Evolutionary conservation across 139 green algal genomes (phyloP).

Genomic region (Yamagishiella unicocca): DNA sequence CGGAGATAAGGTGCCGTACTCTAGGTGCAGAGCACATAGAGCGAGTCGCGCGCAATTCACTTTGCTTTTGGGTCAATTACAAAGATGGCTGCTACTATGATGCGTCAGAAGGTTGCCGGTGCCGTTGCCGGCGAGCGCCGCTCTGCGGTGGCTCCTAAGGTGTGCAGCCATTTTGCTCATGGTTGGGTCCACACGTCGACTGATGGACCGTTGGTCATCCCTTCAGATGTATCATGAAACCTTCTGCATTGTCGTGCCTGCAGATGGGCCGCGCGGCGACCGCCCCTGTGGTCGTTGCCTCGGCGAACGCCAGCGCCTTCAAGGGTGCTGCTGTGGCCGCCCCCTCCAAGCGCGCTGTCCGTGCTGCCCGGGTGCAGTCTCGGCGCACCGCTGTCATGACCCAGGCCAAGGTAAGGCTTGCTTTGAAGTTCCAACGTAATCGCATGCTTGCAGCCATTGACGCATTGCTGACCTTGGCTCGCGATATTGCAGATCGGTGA

Average conservation of each 20-base stretch:
- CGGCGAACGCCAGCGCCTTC: slow-evolving; percentile 48
- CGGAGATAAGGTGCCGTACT: slow-evolving; percentile 35
- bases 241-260: background rate
- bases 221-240: background rate
- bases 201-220: too few relatives aligned
- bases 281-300: slow-evolving; percentile 52
- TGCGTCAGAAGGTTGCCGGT: slow-evolving; percentile 46
- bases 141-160: slow-evolving; percentile 25
- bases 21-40: background rate
- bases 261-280: slow-evolving; percentile 36
- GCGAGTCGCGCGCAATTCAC: background rate
- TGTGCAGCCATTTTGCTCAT: slow-evolving; percentile 31
- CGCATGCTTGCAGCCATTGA: background rate
- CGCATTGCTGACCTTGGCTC: background rate
- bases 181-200: too few relatives aligned
- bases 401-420: slow-evolving; percentile 59
- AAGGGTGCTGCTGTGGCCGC: slow-evolving; percentile 45
- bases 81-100: slow-evolving; percentile 46
- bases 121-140: slow-evolving; percentile 31
- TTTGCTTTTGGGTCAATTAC: slow-evolving; percentile 8
- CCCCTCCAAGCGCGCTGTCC: slow-evolving; percentile 26
- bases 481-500: slow-evolving; percentile 84
- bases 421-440: background rate
- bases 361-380: slow-evolving; percentile 41
- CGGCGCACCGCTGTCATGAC: slow-evolving; percentile 59